Evolutionary conservation across 2,329 filamentous ascomycete genomes (phyloP).

Genomic region (Trichophyton simii): DNA sequence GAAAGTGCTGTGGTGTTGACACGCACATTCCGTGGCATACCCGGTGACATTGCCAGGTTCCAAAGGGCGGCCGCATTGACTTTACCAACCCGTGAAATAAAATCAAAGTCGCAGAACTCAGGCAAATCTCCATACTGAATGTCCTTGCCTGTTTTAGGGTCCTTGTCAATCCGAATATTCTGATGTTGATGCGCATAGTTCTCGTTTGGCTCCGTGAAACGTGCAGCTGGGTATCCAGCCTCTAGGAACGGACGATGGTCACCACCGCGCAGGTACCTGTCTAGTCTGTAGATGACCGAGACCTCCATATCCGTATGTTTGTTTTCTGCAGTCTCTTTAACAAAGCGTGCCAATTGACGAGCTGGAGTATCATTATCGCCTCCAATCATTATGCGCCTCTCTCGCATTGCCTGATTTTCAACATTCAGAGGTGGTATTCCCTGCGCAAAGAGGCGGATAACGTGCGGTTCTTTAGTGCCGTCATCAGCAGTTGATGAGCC

Average conservation of each 20-base stretch:
- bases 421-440: constrained; percentile 7
- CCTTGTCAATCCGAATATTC: constrained; percentile 7
- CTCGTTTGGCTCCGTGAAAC: constrained; percentile 10
- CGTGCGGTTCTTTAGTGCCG: constrained; percentile 8
- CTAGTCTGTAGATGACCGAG: constrained; percentile 9
- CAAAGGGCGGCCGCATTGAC: constrained; percentile 10
- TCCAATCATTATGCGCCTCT: constrained; percentile 8
- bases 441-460: constrained; percentile 9
- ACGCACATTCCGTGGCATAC: constrained; percentile 10
- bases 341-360: constrained; percentile 8
- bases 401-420: constrained; percentile 6
- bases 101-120: constrained; percentile 10
- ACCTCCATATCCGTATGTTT: constrained; percentile 7
- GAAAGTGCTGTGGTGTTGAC: constrained; percentile 6
- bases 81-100: constrained; percentile 7
- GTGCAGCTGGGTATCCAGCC: constrained; percentile 9
- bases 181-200: constrained; percentile 11
- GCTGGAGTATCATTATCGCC: constrained; percentile 10
- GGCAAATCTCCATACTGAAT: constrained; percentile 9
- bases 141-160: constrained; percentile 7
- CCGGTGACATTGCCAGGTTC: constrained; percentile 6
- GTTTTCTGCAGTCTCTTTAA: constrained; percentile 11
- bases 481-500: constrained; percentile 10
- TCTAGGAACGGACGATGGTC: constrained; percentile 9
- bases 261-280: constrained; percentile 8